phyloP scores from a whole-genome alignment of 2,329 filamentous ascomycete species.

The Gnomoniopsis sp. region DNA sequence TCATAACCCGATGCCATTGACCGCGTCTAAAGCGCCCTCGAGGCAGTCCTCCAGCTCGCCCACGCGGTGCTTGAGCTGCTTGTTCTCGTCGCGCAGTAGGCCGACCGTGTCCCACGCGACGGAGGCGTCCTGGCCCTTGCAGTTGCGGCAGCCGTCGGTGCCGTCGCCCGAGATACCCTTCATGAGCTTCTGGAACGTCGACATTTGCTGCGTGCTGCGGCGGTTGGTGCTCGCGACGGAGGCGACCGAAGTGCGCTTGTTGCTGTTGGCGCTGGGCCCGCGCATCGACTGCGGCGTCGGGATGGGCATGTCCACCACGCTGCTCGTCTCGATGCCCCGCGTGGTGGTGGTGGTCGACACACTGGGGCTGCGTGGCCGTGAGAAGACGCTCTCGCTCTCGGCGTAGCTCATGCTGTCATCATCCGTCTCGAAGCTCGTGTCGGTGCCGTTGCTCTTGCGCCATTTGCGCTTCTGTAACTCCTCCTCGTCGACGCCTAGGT shows the following conservation, averaged over 20 bases:
- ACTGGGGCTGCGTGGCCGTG: constrained; percentile 56
- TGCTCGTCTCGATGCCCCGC: constrained; percentile 20
- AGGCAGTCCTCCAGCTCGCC: constrained; percentile 57
- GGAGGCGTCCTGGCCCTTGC: constrained; percentile 54
- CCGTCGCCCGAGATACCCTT: constrained; percentile 40
- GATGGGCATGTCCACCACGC: constrained; percentile 19
- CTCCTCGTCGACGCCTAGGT: constrained; percentile 53
- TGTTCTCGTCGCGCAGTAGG: constrained; percentile 60
- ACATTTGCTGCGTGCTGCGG: constrained; percentile 33
- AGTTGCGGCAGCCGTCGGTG: constrained; percentile 47
- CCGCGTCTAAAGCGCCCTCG: constrained; percentile 57
- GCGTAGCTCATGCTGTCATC: constrained; percentile 36
- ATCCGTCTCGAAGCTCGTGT: constrained; percentile 49
- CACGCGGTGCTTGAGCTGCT: constrained; percentile 56
- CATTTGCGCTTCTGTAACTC: constrained; percentile 32
- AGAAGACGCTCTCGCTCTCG: constrained; percentile 56
- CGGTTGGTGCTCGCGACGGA: constrained; percentile 11
- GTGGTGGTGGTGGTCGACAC: constrained; percentile 31
- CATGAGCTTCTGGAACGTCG: constrained; percentile 46
- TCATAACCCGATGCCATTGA: constrained; percentile 52
- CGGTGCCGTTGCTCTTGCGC: constrained; percentile 31
- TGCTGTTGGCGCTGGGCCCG: constrained; percentile 1
- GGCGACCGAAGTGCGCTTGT: constrained; percentile 8
- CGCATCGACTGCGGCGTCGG: constrained; percentile 8
- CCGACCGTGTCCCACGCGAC: constrained; percentile 65